Evolutionary conservation across 2,329 filamentous ascomycete genomes (phyloP).

Genomic region (Tolypocladium inflatum): DNA sequence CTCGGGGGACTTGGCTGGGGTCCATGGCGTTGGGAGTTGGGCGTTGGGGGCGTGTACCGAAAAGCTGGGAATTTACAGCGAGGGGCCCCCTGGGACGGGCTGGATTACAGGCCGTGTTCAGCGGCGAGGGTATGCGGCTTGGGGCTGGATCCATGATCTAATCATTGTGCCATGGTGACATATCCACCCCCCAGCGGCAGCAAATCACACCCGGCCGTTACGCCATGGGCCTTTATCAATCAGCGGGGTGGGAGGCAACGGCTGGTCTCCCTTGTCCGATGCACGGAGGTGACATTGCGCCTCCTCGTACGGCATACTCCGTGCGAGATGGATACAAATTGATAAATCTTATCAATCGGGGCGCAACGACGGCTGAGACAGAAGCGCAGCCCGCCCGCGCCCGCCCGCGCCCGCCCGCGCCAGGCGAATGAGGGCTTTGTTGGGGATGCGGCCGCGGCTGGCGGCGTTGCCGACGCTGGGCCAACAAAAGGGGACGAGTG

Average conservation of each 20-base stretch:
- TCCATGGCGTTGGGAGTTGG: background rate
- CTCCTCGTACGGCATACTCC: no score
- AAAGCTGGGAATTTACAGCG: background rate
- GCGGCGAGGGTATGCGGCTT: no score
- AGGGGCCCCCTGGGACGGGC: background rate
- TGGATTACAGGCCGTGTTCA: background rate
- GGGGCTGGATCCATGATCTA: background rate
- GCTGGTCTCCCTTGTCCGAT: background rate
- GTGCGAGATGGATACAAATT: background rate
- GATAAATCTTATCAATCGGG: background rate
- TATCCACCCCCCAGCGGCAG: background rate
- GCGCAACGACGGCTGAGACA: background rate
- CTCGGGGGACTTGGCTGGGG: background rate
- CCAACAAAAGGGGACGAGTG: background rate
- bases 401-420: background rate
- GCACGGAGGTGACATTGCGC: background rate
- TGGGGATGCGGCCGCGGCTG: background rate
- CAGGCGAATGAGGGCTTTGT: background rate
- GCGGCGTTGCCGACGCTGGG: background rate
- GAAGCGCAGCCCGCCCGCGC: background rate
- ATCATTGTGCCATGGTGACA: background rate
- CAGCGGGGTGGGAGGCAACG: background rate
- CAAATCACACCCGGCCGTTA: background rate
- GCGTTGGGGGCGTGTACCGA: background rate
- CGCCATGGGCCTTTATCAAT: slow-evolving; percentile 1